A percentile compares a stretch with the other conserved stretches of the same genome.
These are phyloP conservation scores for Fusarium guadeloupense DNA, from an alignment of 2,329 filamentous ascomycete species.

Conservation along the genomic window DNA sequence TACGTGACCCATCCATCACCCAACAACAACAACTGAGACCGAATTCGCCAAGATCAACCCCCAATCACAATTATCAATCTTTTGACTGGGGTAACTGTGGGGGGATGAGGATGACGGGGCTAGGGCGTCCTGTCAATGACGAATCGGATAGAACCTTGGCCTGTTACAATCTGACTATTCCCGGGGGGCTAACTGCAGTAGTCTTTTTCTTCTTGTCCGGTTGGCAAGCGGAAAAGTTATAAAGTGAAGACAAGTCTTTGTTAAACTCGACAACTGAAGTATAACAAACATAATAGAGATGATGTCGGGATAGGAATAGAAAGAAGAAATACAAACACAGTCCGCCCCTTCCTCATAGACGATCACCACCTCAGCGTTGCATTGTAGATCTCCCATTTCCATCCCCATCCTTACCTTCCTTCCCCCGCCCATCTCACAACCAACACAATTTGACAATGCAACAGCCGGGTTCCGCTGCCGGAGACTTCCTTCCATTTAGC, in stretches of 20 bases:
- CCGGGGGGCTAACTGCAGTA: neutral
- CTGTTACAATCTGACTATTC: neutral
- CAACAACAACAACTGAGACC: too few species aligned
- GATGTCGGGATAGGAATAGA: neutral
- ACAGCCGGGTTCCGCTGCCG: constrained; percentile 25
- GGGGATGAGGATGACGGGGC: constrained; percentile 11
- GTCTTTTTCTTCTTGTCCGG: neutral
- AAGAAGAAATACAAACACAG: neutral
- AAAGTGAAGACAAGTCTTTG: neutral
- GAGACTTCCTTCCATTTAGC: neutral
- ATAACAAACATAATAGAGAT: neutral
- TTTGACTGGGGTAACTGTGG: constrained; percentile 28
- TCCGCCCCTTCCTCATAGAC: neutral
- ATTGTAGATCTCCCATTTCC: constrained; percentile 3
- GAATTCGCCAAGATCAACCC: constrained; percentile 22
- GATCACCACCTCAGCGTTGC: constrained; percentile 1
- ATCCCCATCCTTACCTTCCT: too few species aligned
- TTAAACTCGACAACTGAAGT: neutral
- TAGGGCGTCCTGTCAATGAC: constrained; percentile 16
- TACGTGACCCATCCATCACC: neutral
- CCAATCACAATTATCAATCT: constrained; percentile 24
- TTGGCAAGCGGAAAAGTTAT: too few species aligned
- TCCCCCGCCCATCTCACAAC: neutral
- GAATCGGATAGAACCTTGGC: neutral
- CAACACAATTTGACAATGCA: neutral